These are phyloP conservation scores for Neurospora sp. DNA, from an alignment of 495 filamentous ascomycete species.

Conservation along the genomic window DNA sequence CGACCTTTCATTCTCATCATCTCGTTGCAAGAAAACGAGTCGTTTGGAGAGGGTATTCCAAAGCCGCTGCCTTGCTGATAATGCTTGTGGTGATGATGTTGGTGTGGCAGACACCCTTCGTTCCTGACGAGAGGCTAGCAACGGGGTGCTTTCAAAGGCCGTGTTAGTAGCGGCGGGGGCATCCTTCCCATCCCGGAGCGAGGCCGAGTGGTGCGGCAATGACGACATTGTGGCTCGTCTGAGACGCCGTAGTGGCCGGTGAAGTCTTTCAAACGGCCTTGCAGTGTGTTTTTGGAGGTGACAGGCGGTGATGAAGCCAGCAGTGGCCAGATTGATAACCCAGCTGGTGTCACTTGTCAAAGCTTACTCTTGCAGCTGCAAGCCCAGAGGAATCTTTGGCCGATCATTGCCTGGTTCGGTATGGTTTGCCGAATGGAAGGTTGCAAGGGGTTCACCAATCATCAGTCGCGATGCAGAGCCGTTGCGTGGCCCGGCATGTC, in stretches of 20 bases:
- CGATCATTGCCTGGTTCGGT: background rate
- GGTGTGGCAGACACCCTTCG: background rate
- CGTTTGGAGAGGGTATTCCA: background rate
- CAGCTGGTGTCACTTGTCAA: background rate
- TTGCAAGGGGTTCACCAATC: background rate
- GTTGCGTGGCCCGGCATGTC: background rate
- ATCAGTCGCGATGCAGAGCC: background rate
- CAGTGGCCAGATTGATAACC: background rate
- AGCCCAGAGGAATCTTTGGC: background rate
- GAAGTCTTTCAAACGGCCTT: background rate
- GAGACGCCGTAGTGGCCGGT: background rate
- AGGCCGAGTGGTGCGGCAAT: background rate
- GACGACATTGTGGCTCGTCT: background rate
- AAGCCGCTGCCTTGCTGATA: background rate
- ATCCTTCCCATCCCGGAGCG: background rate
- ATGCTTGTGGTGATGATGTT: background rate
- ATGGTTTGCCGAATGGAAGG: background rate
- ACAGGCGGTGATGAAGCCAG: background rate
- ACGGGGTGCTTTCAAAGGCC: background rate
- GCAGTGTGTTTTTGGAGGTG: background rate
- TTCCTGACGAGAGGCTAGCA: background rate
- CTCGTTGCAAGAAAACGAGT: background rate
- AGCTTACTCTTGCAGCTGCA: background rate
- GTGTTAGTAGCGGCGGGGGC: background rate
- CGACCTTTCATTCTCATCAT: conserved; percentile 1